A percentile compares a stretch with the other conserved stretches of the same genome.
These are phyloP conservation scores for Globisporangium nodosum DNA, from an alignment of 352 stramenopile species.

Conservation along the genomic window DNA sequence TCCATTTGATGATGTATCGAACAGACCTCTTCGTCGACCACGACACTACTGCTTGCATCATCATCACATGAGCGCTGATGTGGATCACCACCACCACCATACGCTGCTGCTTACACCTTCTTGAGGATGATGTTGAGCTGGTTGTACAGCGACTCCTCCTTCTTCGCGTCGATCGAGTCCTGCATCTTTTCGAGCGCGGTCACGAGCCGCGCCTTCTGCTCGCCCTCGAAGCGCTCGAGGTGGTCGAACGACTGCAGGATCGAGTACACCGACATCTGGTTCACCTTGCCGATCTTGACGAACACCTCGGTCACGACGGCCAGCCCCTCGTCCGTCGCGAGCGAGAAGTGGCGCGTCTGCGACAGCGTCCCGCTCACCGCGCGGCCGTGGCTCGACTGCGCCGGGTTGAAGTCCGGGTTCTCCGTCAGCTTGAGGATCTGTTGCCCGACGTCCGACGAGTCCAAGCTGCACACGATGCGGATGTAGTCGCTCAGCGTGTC, in stretches of 20 bases:
- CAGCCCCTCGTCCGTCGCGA: conserved; percentile 70
- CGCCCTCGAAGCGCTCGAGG: conserved; percentile 61
- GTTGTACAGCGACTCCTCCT: conserved; percentile 64
- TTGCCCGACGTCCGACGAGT: conserved; percentile 56
- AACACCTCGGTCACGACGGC: conserved; percentile 71
- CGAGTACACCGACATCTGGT: conserved; percentile 81
- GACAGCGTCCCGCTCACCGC: conserved; percentile 57
- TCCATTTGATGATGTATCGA: too few relatives aligned
- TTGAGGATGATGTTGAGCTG: conserved; percentile 84
- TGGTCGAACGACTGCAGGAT: conserved; percentile 80
- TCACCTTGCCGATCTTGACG: conserved; percentile 77
- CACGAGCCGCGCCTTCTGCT: conserved; percentile 48
- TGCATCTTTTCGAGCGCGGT: conserved; percentile 62
- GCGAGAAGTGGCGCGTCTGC: conserved; percentile 69
- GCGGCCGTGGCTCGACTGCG: conserved; percentile 68
- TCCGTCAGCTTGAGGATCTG: conserved; percentile 63
- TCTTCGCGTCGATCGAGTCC: conserved; percentile 44
- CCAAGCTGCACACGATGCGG: conserved; percentile 58
- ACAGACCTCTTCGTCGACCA: too few relatives aligned
- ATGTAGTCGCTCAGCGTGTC: conserved; percentile 84
- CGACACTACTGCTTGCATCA: conserved; percentile 8
- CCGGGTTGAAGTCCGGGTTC: conserved; percentile 70
- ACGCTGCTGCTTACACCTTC: conserved; percentile 49
- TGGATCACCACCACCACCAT: too few relatives aligned
- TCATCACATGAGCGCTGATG: too few relatives aligned